Percentiles rank a stretch among this genome's conserved stretches.
Evolutionary conservation across 169 alveolate genomes (phyloP).

Genomic region (Cyclospora cayetanensis): DNA sequence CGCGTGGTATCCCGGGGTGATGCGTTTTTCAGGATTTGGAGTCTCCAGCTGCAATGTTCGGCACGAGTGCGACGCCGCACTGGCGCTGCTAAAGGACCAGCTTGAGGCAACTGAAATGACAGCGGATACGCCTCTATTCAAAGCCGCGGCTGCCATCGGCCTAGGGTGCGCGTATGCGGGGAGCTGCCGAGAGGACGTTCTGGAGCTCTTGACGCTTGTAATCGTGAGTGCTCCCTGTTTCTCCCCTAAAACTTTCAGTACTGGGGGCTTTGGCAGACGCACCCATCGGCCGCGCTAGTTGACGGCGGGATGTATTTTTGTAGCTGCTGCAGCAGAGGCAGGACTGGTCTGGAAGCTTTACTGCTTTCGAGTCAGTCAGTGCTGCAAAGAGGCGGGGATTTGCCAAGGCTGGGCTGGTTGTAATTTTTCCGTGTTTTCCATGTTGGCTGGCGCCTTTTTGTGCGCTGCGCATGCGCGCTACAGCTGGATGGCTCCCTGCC

Average conservation of each 20-base stretch:
- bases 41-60: conserved; percentile 81
- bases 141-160: conserved; percentile 70
- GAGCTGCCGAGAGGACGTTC: conserved; percentile 92
- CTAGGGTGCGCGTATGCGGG: conserved; percentile 99
- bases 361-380: neutral
- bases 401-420: neutral
- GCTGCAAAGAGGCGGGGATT: neutral
- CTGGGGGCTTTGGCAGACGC: no score
- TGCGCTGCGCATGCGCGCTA: neutral
- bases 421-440: neutral
- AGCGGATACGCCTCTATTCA: conserved; percentile 56
- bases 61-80: conserved; percentile 96
- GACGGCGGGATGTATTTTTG: no score
- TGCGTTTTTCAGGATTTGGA: conserved; percentile 84
- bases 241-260: no score
- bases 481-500: conserved; percentile 72
- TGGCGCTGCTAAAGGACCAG: conserved; percentile 94
- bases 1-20: conserved; percentile 76
- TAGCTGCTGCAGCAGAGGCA: no score
- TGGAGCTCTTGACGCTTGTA: conserved; percentile 72
- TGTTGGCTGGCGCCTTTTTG: neutral
- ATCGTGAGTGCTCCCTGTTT: conserved; percentile 56
- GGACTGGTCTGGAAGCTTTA: no score
- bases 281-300: no score
- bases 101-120: conserved; percentile 82